These are phyloP conservation scores for Magnolia kwangsiensis DNA, from an alignment of 164 flowering plant genomes.

Conservation along the genomic window DNA sequence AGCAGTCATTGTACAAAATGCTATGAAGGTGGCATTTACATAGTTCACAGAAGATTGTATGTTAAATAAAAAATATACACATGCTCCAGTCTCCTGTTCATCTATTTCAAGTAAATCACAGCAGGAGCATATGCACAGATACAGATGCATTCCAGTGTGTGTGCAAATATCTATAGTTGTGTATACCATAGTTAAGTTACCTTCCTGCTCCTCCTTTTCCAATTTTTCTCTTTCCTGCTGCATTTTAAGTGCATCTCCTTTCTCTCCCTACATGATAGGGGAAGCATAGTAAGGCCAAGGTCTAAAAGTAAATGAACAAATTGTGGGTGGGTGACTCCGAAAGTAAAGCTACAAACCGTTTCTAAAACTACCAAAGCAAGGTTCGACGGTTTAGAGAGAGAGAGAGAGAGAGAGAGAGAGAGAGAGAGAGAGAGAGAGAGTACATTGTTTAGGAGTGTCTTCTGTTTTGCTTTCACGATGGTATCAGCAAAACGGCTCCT, in stretches of 20 bases:
- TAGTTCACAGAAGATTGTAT: no score
- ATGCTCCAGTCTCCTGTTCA: no score
- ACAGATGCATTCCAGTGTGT: no score
- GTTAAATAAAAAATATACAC: no score
- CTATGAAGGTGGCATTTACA: no score
- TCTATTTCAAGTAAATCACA: no score
- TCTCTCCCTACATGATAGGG: constrained; percentile 40
- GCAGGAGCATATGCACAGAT: no score
- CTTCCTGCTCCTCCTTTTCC: constrained; percentile 67
- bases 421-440: constrained; percentile 5
- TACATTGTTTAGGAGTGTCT: constrained; percentile 58
- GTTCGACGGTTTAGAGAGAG: neutral
- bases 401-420: no score
- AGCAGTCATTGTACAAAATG: no score
- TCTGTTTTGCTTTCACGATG: constrained; percentile 73
- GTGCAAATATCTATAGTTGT: no score
- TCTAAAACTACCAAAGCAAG: neutral
- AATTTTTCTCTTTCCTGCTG: constrained; percentile 55
- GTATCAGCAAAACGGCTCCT: constrained; percentile 83
- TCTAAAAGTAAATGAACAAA: neutral
- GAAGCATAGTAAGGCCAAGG: no score
- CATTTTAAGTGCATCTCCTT: constrained; percentile 47
- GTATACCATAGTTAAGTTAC: constrained; percentile 25
- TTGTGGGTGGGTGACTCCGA: neutral
- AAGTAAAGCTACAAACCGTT: neutral